A percentile compares a stretch with the other conserved stretches of the same genome.
These are phyloP conservation scores for Parathielavia appendiculata DNA, from an alignment of 495 filamentous ascomycete genomes.

Conservation along the genomic window DNA sequence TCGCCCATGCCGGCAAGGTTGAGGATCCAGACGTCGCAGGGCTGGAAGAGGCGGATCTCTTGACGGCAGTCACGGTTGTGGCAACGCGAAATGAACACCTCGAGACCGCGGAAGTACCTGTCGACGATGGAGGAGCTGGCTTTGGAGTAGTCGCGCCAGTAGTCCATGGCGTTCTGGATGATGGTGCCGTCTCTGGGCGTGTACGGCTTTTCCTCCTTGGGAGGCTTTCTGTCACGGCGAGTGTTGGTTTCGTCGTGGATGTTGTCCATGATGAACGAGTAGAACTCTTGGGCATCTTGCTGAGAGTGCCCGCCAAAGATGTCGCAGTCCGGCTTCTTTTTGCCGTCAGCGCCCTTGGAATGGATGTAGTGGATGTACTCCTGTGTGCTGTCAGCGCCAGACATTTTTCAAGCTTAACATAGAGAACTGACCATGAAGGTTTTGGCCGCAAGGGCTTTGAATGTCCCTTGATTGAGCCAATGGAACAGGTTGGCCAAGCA, in stretches of 20 bases:
- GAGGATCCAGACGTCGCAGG: slow-evolving; percentile 24
- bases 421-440: slow-evolving; percentile 56
- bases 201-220: slow-evolving; percentile 20
- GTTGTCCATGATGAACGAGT: slow-evolving; percentile 36
- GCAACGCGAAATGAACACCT: slow-evolving; percentile 29
- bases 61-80: slow-evolving; percentile 22
- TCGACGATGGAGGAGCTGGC: slow-evolving; percentile 30
- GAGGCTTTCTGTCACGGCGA: slow-evolving; percentile 22
- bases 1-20: slow-evolving; percentile 16
- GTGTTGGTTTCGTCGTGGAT: slow-evolving; percentile 41
- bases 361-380: slow-evolving; percentile 36
- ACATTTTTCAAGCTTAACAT: not conserved
- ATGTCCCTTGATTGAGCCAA: slow-evolving; percentile 64
- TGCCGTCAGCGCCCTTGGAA: slow-evolving; percentile 16
- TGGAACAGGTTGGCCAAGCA: slow-evolving; percentile 66
- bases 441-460: slow-evolving; percentile 48
- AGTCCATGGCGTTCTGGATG: slow-evolving; percentile 25
- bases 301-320: slow-evolving; percentile 37
- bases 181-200: slow-evolving; percentile 22
- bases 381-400: slow-evolving; percentile 32
- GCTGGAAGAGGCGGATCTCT: slow-evolving; percentile 23
- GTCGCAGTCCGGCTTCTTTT: slow-evolving; percentile 7
- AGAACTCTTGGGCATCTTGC: slow-evolving; percentile 44
- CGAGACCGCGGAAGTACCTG: slow-evolving; percentile 37
- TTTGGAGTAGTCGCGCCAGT: slow-evolving; percentile 27